Evolutionary conservation across 306 rosid species (phyloP).

Genomic region (Urtica urens): DNA sequence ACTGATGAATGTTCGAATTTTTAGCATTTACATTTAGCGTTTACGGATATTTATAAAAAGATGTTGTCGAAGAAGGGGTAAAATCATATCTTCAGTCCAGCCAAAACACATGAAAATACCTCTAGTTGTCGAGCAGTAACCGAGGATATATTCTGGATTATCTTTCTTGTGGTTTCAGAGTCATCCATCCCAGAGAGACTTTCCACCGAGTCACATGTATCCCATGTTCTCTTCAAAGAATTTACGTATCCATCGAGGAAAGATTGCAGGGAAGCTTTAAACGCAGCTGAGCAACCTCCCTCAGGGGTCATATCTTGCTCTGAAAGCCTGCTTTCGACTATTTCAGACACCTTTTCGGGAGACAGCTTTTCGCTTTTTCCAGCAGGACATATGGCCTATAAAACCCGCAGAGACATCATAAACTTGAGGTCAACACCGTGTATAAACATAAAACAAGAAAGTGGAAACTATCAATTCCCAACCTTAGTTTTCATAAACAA

Average conservation of each 20-base stretch:
- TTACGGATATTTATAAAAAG: too few species aligned
- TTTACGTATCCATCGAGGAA: conserved; percentile 38
- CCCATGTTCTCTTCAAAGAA: conserved; percentile 20
- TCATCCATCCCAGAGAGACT: conserved; percentile 19
- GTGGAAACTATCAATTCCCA: conserved; percentile 14
- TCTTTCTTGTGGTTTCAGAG: conserved; percentile 25
- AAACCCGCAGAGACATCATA: not conserved
- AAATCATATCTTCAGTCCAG: too few species aligned
- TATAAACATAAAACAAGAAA: conserved; percentile 8
- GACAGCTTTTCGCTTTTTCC: conserved; percentile 40
- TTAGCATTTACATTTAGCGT: too few species aligned
- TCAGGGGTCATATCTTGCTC: conserved; percentile 39
- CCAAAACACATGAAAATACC: conserved; percentile 37
- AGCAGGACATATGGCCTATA: conserved; percentile 68
- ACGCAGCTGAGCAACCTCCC: conserved; percentile 44
- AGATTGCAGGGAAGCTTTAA: conserved; percentile 37
- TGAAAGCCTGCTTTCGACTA: conserved; percentile 47
- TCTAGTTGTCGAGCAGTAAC: conserved; percentile 60
- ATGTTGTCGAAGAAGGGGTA: too few species aligned
- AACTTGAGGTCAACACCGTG: conserved; percentile 2
- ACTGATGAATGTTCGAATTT: too few species aligned
- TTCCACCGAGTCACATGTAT: conserved; percentile 13
- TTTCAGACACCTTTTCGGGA: conserved; percentile 43
- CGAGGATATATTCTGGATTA: conserved; percentile 49
- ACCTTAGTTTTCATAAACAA: conserved; percentile 73